Evolutionary conservation across 2,329 filamentous ascomycete species (phyloP).

Genomic region (Botrytis tulipae): DNA sequence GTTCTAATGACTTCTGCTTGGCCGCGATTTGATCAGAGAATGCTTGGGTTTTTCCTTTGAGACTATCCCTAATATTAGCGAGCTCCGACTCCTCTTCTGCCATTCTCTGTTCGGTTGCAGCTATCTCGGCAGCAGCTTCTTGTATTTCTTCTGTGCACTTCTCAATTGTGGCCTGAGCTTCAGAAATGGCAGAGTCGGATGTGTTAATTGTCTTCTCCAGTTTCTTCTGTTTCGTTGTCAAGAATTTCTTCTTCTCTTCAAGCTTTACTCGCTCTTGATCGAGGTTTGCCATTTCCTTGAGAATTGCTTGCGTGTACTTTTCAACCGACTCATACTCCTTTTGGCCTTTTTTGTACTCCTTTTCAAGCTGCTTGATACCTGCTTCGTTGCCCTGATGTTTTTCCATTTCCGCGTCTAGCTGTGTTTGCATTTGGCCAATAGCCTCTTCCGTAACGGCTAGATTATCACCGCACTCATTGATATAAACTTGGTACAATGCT

Average conservation of each 20-base stretch:
- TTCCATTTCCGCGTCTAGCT: constrained; percentile 82
- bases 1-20: constrained; percentile 92
- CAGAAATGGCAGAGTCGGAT: constrained; percentile 70
- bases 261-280: constrained; percentile 98
- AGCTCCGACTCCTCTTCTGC: constrained; percentile 79
- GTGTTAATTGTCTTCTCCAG: constrained; percentile 82
- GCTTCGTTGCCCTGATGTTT: constrained; percentile 89
- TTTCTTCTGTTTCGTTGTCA: constrained; percentile 89
- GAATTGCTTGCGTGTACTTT: constrained; percentile 72
- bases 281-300: constrained; percentile 87
- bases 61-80: constrained; percentile 73
- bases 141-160: constrained; percentile 78
- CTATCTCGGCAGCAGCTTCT: constrained; percentile 70
- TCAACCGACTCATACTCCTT: constrained; percentile 83
- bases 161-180: constrained; percentile 74
- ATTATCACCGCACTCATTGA: constrained; percentile 85
- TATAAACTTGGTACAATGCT: constrained; percentile 87
- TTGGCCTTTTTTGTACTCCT: constrained; percentile 75
- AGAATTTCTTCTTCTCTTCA: constrained; percentile 95
- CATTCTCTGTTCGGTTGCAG: constrained; percentile 72
- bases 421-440: constrained; percentile 82
- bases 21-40: constrained; percentile 88
- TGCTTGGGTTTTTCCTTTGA: constrained; percentile 94
- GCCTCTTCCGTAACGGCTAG: constrained; percentile 85
- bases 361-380: constrained; percentile 85